These are phyloP conservation scores for Auricularia sp. DNA, from an alignment of 768 basidiomycete species.

Conservation along the genomic window DNA sequence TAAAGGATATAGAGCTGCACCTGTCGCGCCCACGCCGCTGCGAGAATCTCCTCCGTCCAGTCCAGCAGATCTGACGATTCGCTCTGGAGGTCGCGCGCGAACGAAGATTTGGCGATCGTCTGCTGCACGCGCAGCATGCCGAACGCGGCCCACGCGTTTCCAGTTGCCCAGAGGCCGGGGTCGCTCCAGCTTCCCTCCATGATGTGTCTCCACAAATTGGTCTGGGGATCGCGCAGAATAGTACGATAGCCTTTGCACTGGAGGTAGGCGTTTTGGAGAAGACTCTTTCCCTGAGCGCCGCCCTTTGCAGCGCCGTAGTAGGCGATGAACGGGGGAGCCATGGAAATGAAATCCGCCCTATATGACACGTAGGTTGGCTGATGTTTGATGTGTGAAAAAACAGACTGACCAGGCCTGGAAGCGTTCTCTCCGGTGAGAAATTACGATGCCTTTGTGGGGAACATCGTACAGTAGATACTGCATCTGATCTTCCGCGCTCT, in stretches of 20 bases:
- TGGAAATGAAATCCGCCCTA: slow-evolving; percentile 17
- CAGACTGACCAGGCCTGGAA: neutral
- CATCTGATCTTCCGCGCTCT: slow-evolving; percentile 14
- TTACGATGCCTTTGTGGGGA: slow-evolving; percentile 14
- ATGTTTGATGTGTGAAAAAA: slow-evolving; percentile 12
- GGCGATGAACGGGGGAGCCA: slow-evolving; percentile 26
- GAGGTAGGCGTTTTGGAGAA: slow-evolving; percentile 14
- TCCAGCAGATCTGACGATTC: slow-evolving; percentile 21
- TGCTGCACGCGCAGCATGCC: slow-evolving; percentile 32
- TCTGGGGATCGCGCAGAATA: slow-evolving; percentile 8
- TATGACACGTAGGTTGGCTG: neutral
- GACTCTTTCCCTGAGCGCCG: slow-evolving; percentile 15
- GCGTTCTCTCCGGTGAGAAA: neutral
- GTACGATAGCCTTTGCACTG: slow-evolving; percentile 19
- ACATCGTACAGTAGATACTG: slow-evolving; percentile 9
- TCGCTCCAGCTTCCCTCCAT: slow-evolving; percentile 12
- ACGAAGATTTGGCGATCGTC: slow-evolving; percentile 25
- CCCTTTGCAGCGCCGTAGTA: slow-evolving; percentile 20
- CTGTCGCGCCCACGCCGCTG: slow-evolving; percentile 11
- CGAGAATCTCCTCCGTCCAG: slow-evolving; percentile 28
- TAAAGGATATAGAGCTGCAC: neutral
- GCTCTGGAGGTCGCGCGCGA: slow-evolving; percentile 17
- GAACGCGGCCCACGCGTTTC: slow-evolving; percentile 31
- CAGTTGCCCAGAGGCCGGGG: neutral
- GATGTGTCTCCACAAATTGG: slow-evolving; percentile 19